A percentile compares a stretch with the other conserved stretches of the same genome.
Evolutionary conservation across 2,329 filamentous ascomycete species (phyloP).

Genomic region (Trichocomaceae sp.): DNA sequence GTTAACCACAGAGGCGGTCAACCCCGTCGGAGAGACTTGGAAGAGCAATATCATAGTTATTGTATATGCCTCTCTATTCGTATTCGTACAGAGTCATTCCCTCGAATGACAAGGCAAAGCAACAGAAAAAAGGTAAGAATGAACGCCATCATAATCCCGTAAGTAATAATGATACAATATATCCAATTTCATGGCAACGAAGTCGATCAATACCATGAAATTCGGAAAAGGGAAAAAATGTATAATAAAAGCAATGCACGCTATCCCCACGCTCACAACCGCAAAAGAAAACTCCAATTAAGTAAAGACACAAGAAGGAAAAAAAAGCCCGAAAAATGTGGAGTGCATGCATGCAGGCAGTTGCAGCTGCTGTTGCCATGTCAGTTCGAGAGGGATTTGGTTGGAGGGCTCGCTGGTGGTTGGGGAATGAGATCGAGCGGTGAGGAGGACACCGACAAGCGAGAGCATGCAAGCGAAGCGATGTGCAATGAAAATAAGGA

Average conservation of each 20-base stretch:
- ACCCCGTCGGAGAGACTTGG: neutral
- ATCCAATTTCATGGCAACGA: neutral
- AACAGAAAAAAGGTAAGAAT: neutral
- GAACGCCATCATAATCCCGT: conserved; percentile 4
- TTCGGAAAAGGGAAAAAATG: neutral
- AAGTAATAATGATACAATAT: neutral
- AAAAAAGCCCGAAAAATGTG: neutral
- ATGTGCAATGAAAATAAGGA: neutral
- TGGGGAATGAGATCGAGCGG: neutral
- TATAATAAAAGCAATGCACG: conserved; percentile 2
- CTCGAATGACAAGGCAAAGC: neutral
- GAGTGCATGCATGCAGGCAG: neutral
- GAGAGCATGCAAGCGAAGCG: neutral
- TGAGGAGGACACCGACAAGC: neutral
- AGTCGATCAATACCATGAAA: neutral
- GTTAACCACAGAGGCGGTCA: too few species aligned
- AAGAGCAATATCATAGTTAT: too few species aligned
- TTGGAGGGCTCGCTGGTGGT: too few species aligned
- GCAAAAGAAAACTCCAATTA: neutral
- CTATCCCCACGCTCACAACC: neutral
- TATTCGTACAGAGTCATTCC: neutral
- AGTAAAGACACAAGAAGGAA: neutral
- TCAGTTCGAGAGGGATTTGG: neutral
- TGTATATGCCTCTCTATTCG: neutral
- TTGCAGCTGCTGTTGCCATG: neutral